A percentile compares a stretch with the other conserved stretches of the same genome.
Evolutionary conservation across 108 stramenopile species (phyloP).

Genomic region (Cyclotella kingstonii): DNA sequence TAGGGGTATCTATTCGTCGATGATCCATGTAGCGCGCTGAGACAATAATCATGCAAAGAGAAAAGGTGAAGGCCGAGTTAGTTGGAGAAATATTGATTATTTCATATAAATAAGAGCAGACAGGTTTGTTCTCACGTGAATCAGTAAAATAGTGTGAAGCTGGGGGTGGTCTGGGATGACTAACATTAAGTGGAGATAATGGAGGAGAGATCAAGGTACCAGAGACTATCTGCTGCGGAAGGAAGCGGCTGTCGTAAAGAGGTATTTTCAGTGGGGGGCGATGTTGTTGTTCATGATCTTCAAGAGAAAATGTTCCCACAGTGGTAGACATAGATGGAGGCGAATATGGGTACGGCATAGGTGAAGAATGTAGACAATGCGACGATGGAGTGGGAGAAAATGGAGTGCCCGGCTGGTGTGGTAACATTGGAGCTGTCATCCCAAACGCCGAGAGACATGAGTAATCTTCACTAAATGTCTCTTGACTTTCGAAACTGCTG

Average conservation of each 20-base stretch:
- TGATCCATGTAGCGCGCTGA: constrained; percentile 4
- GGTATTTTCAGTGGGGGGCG: neutral
- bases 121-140: neutral
- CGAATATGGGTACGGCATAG: constrained; percentile 3
- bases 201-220: constrained; percentile 10
- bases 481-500: constrained; percentile 7
- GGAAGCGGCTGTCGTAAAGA: neutral
- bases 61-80: no score
- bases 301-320: neutral
- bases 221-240: neutral
- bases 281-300: neutral
- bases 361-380: neutral
- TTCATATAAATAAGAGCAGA: neutral
- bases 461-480: constrained; percentile 2
- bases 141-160: neutral
- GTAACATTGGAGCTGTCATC: neutral
- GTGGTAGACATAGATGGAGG: neutral
- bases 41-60: neutral
- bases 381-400: neutral
- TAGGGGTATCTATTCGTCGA: neutral
- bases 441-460: constrained; percentile 2
- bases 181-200: constrained; percentile 3
- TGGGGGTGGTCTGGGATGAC: neutral
- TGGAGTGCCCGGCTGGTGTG: neutral
- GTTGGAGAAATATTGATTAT: neutral